Percentiles rank a stretch among this genome's conserved stretches.
Evolutionary conservation across 345 rosid species (phyloP).

Genomic region (Raphanus sativus): DNA sequence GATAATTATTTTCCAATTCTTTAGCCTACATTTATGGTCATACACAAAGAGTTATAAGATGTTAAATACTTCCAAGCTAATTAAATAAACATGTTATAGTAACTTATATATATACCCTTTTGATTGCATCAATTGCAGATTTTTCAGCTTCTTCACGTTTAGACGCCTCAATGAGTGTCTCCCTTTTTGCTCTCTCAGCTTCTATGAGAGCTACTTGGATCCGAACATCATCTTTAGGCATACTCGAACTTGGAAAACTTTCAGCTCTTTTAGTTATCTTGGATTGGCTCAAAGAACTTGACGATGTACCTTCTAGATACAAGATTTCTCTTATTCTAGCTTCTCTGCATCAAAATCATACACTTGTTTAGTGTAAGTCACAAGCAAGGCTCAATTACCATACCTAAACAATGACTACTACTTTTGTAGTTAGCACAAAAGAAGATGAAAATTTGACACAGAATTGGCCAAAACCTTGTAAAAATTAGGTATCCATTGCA

Average conservation of each 20-base stretch:
- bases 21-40: slow-evolving; percentile 43
- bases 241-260: slow-evolving; percentile 14
- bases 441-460: neutral
- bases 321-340: slow-evolving; percentile 14
- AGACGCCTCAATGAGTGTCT: slow-evolving; percentile 53
- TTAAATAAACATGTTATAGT: neutral
- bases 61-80: neutral
- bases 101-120: slow-evolving; percentile 49
- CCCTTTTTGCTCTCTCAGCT: slow-evolving; percentile 51
- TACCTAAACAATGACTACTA: neutral
- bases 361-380: slow-evolving; percentile 1
- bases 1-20: slow-evolving; percentile 47
- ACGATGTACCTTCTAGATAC: slow-evolving; percentile 5
- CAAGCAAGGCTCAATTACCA: slow-evolving; percentile 15
- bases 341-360: slow-evolving; percentile 24
- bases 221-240: slow-evolving; percentile 30
- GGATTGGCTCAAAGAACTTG: slow-evolving; percentile 17
- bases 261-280: neutral
- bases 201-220: slow-evolving; percentile 49
- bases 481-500: slow-evolving; percentile 59
- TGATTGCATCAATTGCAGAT: slow-evolving; percentile 53
- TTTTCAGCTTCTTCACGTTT: slow-evolving; percentile 66
- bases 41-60: neutral
- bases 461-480: slow-evolving; percentile 47
- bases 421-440: neutral